Base-by-base conservation (phyloP, 805 yeast genomes). In the Saturnispora galanensis region DNA sequence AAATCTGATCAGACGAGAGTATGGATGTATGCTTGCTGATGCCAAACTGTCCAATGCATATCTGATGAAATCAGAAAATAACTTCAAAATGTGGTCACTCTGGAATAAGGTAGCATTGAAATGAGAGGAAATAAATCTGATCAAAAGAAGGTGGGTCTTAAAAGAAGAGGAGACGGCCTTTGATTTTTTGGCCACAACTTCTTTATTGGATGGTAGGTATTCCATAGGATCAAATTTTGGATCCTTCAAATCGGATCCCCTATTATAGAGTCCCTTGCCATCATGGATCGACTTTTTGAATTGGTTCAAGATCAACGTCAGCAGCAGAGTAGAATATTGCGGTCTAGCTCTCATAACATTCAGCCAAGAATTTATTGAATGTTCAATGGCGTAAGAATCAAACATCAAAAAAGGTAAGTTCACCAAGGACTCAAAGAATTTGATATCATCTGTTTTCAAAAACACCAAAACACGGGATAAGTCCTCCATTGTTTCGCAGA, bases 191-290 rank as follows among this genome's bases (percentile, higher is more conserved):
- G 74, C 74, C 7, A 81, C 70, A 6, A 68, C 70, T 38, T 68
- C 67, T 52, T 77, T 80, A 62, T 83, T 80, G 38, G 94, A 79
- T 10, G 98, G 97, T 1, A 88, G 66, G 55, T 93, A 93, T 50
- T 85, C 93, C 98, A 93, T 93, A 42, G 69, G 71, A 50, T 75
- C 65, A 59, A 69, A 81, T 45, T 81, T 84, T 18, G 90, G 81
- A 45, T 70, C 66, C 1, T 54, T 56, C 6, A 76, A 58, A 58
- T 88, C 95, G 50, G 65, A 64, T 5, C 62, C 54, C 4, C 66
- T 69, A 6, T 81, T 74, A 59, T 75, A 89, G 10, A 90, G 59
- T 3, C 97, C 97, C 35, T 65, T 65, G 26, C 66, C 65, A 29
- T 69, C 64, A 31, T 73, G 70, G 37, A 87, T 74, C 1, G 90